phyloP scores from a whole-genome alignment of 495 filamentous ascomycete genomes.

The Cryomyces minteri region DNA sequence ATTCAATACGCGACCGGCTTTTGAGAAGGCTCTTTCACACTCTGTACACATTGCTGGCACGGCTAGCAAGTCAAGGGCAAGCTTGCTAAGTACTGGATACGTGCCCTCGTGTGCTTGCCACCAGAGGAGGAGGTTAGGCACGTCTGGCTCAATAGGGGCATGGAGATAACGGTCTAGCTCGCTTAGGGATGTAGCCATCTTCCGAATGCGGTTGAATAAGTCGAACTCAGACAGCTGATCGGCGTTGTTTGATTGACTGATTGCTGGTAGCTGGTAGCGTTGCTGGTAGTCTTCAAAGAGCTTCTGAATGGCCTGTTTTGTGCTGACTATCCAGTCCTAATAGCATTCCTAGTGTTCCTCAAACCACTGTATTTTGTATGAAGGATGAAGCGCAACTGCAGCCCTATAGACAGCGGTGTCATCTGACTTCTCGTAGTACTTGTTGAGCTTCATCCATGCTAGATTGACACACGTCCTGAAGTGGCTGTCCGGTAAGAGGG shows the following conservation, averaged over 20 bases:
- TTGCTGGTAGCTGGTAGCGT: too few relatives aligned
- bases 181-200: too few relatives aligned
- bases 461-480: not conserved
- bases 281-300: not conserved
- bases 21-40: not conserved
- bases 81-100: not conserved
- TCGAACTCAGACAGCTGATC: not conserved
- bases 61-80: not conserved
- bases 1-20: too few relatives aligned
- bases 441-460: constrained; percentile 1
- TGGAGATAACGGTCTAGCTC: not conserved
- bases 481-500: not conserved
- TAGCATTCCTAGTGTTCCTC: not conserved
- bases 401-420: not conserved
- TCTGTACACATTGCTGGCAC: not conserved
- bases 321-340: not conserved
- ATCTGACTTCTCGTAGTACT: constrained; percentile 2
- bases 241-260: not conserved
- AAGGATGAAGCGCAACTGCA: constrained; percentile 2
- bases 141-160: not conserved
- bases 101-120: not conserved
- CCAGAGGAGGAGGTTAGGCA: not conserved
- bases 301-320: not conserved
- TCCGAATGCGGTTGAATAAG: not conserved
- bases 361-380: not conserved